Evolutionary conservation across 140 eudicot species (phyloP), one percentile per base, ranked within the genome.

Genomic region (Bidens hawaiensis): DNA sequence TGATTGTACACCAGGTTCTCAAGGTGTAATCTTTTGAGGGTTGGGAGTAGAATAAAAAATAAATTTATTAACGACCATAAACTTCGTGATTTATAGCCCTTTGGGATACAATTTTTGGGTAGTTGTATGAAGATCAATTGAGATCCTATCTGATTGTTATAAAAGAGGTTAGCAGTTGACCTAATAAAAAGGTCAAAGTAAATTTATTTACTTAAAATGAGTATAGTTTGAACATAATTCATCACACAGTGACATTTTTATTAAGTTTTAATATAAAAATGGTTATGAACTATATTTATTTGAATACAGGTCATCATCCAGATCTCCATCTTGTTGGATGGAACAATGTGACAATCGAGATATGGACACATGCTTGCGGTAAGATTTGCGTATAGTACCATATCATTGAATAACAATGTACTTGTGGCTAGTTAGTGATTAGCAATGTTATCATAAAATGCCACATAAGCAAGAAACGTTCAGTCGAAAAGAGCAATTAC

Each of bases 281-380:
- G 55, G 31, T 15, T 28, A 4, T 60, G 66, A 40, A 36, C 51
- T 40, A 23, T 61, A 27, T 61, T 15, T 61, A 14, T 70, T 40
- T 50, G 14, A 24, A 50, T 73, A 53, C 79, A 90, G 97, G 96
- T 49, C 98, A 91, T 77, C 98, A 91, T 75, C 98, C 98, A 4
- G 88, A 91, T 87, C 96, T 91, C 65, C 98, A 91, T 80, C 98
- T 91, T 60, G 86, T 80, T 28, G 91, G 91, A 33, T 91, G 98
- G 98, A 91, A 91, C 85, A 91, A 87, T 25, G 80, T 87, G 74
- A 80, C 74, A 27, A 73, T 91, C 38, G 98, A 91, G 49, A 87
- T 91, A 60, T 87, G 91, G 94, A 91, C 96, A 4, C 98, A 91
- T 78, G 84, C 96, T 61, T 88, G 86, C 50, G 96, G 97, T 90